Base-by-base conservation (phyloP, 1,284 basidiomycete genomes). In the Erythrobasidium hasegawianum region DNA sequence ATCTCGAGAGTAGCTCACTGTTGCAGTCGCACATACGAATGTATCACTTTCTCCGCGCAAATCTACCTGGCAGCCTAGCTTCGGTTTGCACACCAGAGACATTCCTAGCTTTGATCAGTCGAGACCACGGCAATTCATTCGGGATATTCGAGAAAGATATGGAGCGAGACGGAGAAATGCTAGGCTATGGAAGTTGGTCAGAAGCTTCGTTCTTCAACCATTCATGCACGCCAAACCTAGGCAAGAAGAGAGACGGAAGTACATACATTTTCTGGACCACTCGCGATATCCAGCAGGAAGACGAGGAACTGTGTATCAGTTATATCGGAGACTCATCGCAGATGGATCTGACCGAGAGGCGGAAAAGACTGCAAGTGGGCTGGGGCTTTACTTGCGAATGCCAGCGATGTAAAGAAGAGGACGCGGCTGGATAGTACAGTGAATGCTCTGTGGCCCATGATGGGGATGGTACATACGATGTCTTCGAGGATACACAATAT, bases 151-250 rank as follows among this genome's bases (percentile, higher is more conserved):
- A 66, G 53, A 53, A 58, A 14, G 57, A 53, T 1, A 47, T 57
- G 29, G 71, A 61, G 4, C 58, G 59, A 13, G 71, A 59, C 24
- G 72, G 62, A 9, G 62, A 74, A 59, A 71, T 74, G 69, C 69
- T 74, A 13, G 73, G 73, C 2, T 73, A 72, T 59, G 73, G 72
- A 22, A 68, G 59, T 3, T 74, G 71, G 71, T 59, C 70, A 29
- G 49, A 58, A 39, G 72, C 71, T 1, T 71, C 70, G 16, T 74
- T 71, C 68, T 74, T 74, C 64, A 74, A 74, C 47, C 73, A 74
- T 59, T 70, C 71, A 2, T 74, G 73, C 57, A 18, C 18, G 24
- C 70, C 73, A 1, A 68, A 66, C 40, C 41, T 73, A 9, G 20
- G 38, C 1, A 68, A 70, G 38, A 13, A 39, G 5, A 57, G 70